Percentiles rank a stretch among this genome's conserved stretches.
Conservation (phyloP, 352 stramenopile genomes). For the Globisporangium splendens region DNA sequence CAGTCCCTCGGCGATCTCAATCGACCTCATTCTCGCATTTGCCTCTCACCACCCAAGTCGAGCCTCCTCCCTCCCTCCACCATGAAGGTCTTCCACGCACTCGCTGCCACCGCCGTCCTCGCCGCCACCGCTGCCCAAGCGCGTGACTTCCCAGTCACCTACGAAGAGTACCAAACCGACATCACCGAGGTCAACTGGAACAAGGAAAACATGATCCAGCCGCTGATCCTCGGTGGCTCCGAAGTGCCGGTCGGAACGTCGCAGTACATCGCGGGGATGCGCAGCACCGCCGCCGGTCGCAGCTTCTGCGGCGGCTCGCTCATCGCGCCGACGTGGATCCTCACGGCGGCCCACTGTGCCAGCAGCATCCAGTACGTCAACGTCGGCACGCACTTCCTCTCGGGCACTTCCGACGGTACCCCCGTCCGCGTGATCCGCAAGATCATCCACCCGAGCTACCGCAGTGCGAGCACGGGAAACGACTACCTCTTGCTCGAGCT, state of each 20-base stretch:
- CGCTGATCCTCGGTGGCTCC: slow-evolving; percentile 47
- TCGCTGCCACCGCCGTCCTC: not conserved
- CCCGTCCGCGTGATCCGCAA: slow-evolving; percentile 42
- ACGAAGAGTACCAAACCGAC: slow-evolving; percentile 3
- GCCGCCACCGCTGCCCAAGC: not conserved
- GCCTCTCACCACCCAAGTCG: not conserved
- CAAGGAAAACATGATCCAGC: slow-evolving; percentile 17
- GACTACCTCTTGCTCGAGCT: slow-evolving; percentile 60
- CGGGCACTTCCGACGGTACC: slow-evolving; percentile 36
- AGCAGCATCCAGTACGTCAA: slow-evolving; percentile 34
- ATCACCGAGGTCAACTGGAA: slow-evolving; percentile 7
- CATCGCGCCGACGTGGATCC: slow-evolving; percentile 41
- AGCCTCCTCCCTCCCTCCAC: not conserved
- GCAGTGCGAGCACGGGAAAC: slow-evolving; percentile 19
- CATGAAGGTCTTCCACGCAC: slow-evolving; percentile 5
- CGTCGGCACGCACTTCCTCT: slow-evolving; percentile 55
- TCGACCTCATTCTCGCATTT: not conserved
- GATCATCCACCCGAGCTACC: slow-evolving; percentile 49
- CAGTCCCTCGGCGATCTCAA: too few relatives aligned
- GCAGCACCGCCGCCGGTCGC: slow-evolving; percentile 6
- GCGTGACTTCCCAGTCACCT: not conserved
- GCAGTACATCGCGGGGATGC: slow-evolving; percentile 25
- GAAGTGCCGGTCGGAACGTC: slow-evolving; percentile 34
- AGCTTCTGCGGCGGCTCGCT: slow-evolving; percentile 35
- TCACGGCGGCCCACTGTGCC: slow-evolving; percentile 46